Evolutionary conservation across 345 rosid species (phyloP).

Genomic region (Eucalyptus victrix): DNA sequence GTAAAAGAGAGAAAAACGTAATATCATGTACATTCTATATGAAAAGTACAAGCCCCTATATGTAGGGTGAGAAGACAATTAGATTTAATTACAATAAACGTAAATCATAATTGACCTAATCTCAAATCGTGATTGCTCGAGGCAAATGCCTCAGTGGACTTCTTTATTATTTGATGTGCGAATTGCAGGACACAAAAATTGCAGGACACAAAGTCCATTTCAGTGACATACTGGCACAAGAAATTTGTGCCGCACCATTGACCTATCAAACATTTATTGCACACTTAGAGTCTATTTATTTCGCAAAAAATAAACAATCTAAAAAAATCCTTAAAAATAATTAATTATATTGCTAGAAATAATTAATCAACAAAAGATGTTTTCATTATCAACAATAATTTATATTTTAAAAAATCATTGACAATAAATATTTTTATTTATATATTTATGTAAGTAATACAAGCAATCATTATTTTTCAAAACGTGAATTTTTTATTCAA

Average conservation of each 20-base stretch:
- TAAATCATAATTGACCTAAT: neutral
- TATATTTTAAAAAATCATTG: no score
- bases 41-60: neutral
- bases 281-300: no score
- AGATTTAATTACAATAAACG: neutral
- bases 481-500: no score
- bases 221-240: neutral
- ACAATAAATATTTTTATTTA: no score
- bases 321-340: no score
- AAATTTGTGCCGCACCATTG: neutral
- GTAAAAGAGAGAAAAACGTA: neutral
- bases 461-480: no score
- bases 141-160: neutral
- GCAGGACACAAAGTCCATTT: neutral
- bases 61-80: neutral
- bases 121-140: neutral
- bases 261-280: no score
- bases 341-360: no score
- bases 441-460: no score
- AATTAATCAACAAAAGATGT: no score
- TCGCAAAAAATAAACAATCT: accelerated
- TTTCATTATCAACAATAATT: no score
- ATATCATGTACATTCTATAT: neutral
- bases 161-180: neutral
- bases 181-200: neutral